phyloP scores from a whole-genome alignment of 140 eudicot genomes.

The Bidens hawaiensis region DNA sequence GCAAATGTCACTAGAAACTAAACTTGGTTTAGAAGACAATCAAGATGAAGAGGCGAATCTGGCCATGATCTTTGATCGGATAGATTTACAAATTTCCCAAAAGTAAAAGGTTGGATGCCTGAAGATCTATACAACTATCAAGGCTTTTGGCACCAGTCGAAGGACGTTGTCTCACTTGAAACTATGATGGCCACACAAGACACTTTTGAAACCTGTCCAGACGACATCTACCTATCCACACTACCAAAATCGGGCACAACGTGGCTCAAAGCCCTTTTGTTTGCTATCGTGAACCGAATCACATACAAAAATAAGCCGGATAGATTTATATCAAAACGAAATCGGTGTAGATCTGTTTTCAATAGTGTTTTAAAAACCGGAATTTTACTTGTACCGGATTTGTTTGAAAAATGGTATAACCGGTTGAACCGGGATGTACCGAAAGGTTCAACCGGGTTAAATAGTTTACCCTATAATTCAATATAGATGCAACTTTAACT shows the following conservation, averaged over 20 bases:
- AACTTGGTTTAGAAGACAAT: not conserved
- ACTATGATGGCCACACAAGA: conserved; percentile 27
- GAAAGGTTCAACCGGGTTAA: too few species aligned
- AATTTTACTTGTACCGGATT: too few species aligned
- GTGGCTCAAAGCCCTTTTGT: conserved; percentile 36
- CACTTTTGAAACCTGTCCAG: conserved; percentile 21
- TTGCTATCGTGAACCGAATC: conserved; percentile 15
- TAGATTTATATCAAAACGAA: too few species aligned
- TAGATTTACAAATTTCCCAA: not conserved
- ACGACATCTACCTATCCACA: conserved; percentile 28
- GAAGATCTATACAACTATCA: conserved; percentile 26
- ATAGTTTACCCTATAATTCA: too few species aligned
- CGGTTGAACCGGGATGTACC: too few species aligned
- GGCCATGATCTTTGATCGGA: not conserved
- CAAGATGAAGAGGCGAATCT: conserved; percentile 9
- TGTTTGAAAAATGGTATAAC: too few species aligned
- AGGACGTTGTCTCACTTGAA: conserved; percentile 12
- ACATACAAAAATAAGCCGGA: conserved; percentile 7
- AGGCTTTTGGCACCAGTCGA: conserved; percentile 41
- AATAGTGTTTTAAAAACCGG: too few species aligned
- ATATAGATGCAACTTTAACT: too few species aligned
- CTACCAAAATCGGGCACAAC: conserved; percentile 37
- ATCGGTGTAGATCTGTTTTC: too few species aligned
- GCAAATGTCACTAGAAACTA: not conserved
- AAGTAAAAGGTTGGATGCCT: conserved; percentile 24